Conservation (phyloP, 768 basidiomycete species). For the Kwoniella mangroviensis region DNA sequence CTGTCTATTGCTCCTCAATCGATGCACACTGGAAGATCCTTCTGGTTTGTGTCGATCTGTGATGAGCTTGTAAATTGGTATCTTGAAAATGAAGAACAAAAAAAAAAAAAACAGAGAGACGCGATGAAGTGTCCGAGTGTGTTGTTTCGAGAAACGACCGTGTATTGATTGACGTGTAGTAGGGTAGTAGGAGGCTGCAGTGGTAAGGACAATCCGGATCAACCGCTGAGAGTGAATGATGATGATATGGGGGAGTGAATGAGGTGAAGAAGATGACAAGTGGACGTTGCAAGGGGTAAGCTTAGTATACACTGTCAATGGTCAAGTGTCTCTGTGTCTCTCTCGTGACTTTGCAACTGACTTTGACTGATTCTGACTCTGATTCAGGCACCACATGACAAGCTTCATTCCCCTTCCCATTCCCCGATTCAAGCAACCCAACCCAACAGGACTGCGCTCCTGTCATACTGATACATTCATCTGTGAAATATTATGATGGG, state of each 20-base stretch:
- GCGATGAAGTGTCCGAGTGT: background rate
- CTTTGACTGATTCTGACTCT: no score
- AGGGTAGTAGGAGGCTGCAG: no score
- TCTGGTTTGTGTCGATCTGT: no score
- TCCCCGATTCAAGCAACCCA: background rate
- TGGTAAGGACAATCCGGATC: background rate
- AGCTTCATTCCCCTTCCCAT: background rate
- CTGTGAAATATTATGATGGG: background rate
- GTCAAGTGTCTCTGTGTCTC: no score
- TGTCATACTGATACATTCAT: constrained; percentile 17
- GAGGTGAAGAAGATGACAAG: background rate
- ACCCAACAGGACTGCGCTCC: background rate
- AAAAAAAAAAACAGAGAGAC: background rate
- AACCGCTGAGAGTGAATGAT: background rate
- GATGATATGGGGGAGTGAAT: background rate
- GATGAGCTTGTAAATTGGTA: no score
- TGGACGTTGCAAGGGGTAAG: background rate
- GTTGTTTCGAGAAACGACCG: background rate
- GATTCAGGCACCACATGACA: background rate
- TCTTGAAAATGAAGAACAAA: no score
- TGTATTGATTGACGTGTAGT: background rate
- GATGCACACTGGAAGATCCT: no score
- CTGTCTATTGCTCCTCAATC: no score
- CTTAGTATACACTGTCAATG: background rate
- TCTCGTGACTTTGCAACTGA: no score